Conservation (phyloP, 192 early-diverging fungal species). For the Podila epigama region DNA sequence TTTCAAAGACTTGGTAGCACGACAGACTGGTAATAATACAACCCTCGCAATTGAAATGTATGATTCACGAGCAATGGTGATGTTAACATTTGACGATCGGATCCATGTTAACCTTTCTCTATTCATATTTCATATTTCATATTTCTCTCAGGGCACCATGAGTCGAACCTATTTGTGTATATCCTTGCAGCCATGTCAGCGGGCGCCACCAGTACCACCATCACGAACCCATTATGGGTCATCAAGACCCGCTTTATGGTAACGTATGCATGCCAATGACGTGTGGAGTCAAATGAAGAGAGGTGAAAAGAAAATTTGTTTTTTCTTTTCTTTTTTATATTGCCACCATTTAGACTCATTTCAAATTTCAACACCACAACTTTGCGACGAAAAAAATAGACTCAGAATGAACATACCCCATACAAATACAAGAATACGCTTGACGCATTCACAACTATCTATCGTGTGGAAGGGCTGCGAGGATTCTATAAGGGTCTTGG, state of each 20-base stretch:
- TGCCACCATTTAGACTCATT: no score
- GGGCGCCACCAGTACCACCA: slow-evolving; percentile 74
- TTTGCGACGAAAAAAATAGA: slow-evolving; percentile 56
- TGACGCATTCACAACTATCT: slow-evolving; percentile 83
- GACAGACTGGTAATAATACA: slow-evolving; percentile 28
- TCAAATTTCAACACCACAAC: no score
- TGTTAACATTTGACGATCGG: background rate
- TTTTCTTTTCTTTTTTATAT: no score
- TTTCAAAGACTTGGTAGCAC: slow-evolving; percentile 63
- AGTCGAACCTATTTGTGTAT: slow-evolving; percentile 66
- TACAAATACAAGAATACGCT: slow-evolving; percentile 85
- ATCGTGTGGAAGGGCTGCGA: slow-evolving; percentile 72
- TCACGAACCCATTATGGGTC: slow-evolving; percentile 94
- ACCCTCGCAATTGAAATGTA: background rate
- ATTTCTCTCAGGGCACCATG: slow-evolving; percentile 31
- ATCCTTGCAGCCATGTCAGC: slow-evolving; percentile 89
- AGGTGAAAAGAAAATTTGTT: no score
- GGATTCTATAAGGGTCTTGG: slow-evolving; percentile 95
- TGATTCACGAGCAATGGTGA: no score
- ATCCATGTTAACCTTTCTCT: background rate
- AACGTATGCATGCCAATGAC: slow-evolving; percentile 1
- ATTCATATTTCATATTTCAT: background rate
- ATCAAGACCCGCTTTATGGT: slow-evolving; percentile 91
- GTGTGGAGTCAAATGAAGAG: no score
- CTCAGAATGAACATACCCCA: slow-evolving; percentile 74